These are phyloP conservation scores for Camellia granthamiana DNA, from an alignment of 148 eudicot species.

Conservation along the genomic window DNA sequence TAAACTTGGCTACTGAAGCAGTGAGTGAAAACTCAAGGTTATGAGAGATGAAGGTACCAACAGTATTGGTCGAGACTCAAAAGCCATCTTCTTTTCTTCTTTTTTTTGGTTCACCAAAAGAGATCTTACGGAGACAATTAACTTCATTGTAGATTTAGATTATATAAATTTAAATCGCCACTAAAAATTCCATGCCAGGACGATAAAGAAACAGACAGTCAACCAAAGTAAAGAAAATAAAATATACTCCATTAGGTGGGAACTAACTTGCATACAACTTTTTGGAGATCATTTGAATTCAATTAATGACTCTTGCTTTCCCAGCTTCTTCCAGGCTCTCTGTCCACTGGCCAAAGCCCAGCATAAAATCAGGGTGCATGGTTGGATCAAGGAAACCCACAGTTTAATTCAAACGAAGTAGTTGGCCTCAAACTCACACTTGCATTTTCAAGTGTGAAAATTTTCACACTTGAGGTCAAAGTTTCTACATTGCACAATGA, in stretches of 20 bases:
- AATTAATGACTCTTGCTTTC: neutral
- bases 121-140: neutral
- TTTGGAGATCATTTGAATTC: neutral
- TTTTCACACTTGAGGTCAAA: neutral
- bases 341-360: neutral
- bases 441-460: neutral
- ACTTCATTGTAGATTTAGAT: neutral
- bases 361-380: neutral
- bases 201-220: neutral
- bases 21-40: neutral
- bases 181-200: neutral
- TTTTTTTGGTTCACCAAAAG: neutral
- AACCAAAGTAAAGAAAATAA: neutral
- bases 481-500: neutral
- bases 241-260: neutral
- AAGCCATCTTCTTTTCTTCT: neutral
- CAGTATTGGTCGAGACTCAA: neutral
- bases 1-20: neutral
- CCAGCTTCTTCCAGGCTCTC: neutral
- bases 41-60: neutral
- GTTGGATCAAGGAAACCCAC: neutral
- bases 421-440: constrained; percentile 9
- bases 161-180: neutral
- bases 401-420: neutral
- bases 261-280: neutral